phyloP scores from a whole-genome alignment of 2,329 filamentous ascomycete species.

The Eurotiales sp. region DNA sequence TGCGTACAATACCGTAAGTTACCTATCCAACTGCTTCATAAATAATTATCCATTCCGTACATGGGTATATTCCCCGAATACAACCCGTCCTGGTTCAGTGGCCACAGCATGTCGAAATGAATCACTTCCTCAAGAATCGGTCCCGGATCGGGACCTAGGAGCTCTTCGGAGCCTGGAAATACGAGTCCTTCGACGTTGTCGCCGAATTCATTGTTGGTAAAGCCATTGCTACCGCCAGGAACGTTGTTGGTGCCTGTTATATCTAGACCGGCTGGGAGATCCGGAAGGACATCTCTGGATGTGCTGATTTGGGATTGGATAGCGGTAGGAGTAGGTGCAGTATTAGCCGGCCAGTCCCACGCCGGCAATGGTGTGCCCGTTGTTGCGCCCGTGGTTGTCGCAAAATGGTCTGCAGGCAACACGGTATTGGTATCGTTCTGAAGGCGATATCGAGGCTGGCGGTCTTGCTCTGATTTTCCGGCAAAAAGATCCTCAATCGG shows the following conservation, averaged over 20 bases:
- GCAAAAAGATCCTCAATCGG: slow-evolving; percentile 17
- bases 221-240: not conserved
- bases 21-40: slow-evolving; percentile 2
- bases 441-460: not conserved
- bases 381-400: not conserved
- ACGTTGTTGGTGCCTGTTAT: not conserved
- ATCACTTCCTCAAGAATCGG: slow-evolving; percentile 16
- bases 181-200: slow-evolving; percentile 18
- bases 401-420: not conserved
- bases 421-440: not conserved
- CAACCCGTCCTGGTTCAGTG: slow-evolving; percentile 15
- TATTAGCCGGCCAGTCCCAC: slow-evolving; percentile 14
- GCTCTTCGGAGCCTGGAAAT: slow-evolving; percentile 14
- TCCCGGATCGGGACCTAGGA: slow-evolving; percentile 14
- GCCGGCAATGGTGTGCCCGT: slow-evolving; percentile 6
- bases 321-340: not conserved
- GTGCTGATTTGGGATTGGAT: not conserved
- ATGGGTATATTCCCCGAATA: slow-evolving; percentile 17
- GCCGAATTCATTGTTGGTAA: slow-evolving; percentile 3
- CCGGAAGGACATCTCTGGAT: not conserved
- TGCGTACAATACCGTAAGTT: no score
- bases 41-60: slow-evolving; percentile 16
- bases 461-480: not conserved
- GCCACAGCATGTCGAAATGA: slow-evolving; percentile 18
- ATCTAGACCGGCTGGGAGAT: slow-evolving; percentile 1